These are phyloP conservation scores for Nakataea oryzae DNA, from an alignment of 2,329 filamentous ascomycete species.

Conservation along the genomic window DNA sequence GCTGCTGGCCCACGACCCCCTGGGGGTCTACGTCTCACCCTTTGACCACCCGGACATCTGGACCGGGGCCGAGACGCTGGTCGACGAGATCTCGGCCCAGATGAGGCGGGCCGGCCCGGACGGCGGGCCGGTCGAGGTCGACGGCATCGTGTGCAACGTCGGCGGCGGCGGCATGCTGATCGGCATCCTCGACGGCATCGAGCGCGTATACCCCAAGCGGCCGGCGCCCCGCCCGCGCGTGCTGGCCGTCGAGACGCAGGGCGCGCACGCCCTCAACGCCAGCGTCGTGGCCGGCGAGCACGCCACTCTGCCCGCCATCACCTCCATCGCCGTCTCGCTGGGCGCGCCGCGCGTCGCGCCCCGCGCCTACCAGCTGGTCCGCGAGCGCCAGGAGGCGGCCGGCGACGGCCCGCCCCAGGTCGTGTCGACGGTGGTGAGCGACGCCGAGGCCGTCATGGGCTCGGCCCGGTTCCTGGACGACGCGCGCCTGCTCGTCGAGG, in stretches of 20 bases:
- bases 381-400: slow-evolving; percentile 20
- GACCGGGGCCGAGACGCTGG: slow-evolving; percentile 49
- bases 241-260: slow-evolving; percentile 62
- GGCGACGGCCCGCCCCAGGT: slow-evolving; percentile 23
- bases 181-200: slow-evolving; percentile 54
- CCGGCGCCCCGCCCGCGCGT: slow-evolving; percentile 28
- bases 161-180: slow-evolving; percentile 63
- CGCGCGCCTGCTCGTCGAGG: slow-evolving; percentile 70
- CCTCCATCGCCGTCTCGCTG: slow-evolving; percentile 59
- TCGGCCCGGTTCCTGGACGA: slow-evolving; percentile 73
- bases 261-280: slow-evolving; percentile 54
- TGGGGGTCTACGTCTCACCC: slow-evolving; percentile 52
- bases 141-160: slow-evolving; percentile 58
- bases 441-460: slow-evolving; percentile 71
- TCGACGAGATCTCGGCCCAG: slow-evolving; percentile 32
- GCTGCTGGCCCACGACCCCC: slow-evolving; percentile 29
- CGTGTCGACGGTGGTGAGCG: slow-evolving; percentile 52
- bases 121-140: slow-evolving; percentile 19
- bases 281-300: slow-evolving; percentile 42
- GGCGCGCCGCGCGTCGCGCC: slow-evolving; percentile 58
- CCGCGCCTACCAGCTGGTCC: slow-evolving; percentile 39
- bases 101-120: slow-evolving; percentile 10
- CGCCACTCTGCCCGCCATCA: slow-evolving; percentile 57
- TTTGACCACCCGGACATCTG: slow-evolving; percentile 59
- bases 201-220: slow-evolving; percentile 21